A percentile compares a stretch with the other conserved stretches of the same genome.
phyloP scores from a whole-genome alignment of 331 rosid genomes.

The Acacia concinna region DNA sequence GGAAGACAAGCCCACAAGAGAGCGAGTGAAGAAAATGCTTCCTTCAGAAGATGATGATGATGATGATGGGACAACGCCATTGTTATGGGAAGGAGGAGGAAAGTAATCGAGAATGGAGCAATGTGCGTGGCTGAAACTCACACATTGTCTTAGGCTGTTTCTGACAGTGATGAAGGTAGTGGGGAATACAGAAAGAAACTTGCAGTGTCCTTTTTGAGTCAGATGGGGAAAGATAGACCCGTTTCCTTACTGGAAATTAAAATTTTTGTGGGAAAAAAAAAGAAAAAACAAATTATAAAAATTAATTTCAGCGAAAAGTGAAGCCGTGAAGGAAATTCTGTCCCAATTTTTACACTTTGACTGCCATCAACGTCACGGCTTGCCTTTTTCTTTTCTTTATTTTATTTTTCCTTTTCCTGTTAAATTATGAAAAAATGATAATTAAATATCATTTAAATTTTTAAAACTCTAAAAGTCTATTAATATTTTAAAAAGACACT shows the following conservation, averaged over 20 bases:
- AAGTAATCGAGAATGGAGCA: conserved; percentile 37
- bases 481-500: too few relatives aligned
- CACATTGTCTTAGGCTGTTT: conserved; percentile 39
- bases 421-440: too few relatives aligned
- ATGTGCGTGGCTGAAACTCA: conserved; percentile 54
- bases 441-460: too few relatives aligned
- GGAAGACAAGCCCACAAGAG: conserved; percentile 30
- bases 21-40: conserved; percentile 24
- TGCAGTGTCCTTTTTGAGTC: conserved; percentile 39
- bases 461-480: too few relatives aligned
- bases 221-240: conserved; percentile 38
- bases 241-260: not conserved
- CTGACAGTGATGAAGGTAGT: conserved; percentile 53
- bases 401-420: not conserved
- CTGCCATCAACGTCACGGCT: conserved; percentile 31
- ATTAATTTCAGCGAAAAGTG: conserved; percentile 16
- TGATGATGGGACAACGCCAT: conserved; percentile 25
- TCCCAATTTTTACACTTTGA: conserved; percentile 45
- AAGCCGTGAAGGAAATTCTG: conserved; percentile 48
- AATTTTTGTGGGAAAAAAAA: not conserved
- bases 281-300: not conserved
- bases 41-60: not conserved
- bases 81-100: conserved; percentile 32
- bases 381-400: not conserved
- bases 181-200: conserved; percentile 29